Percentiles rank a stretch among this genome's conserved stretches.
phyloP scores from a whole-genome alignment of 306 rosid species.

The Cicer bijugum region DNA sequence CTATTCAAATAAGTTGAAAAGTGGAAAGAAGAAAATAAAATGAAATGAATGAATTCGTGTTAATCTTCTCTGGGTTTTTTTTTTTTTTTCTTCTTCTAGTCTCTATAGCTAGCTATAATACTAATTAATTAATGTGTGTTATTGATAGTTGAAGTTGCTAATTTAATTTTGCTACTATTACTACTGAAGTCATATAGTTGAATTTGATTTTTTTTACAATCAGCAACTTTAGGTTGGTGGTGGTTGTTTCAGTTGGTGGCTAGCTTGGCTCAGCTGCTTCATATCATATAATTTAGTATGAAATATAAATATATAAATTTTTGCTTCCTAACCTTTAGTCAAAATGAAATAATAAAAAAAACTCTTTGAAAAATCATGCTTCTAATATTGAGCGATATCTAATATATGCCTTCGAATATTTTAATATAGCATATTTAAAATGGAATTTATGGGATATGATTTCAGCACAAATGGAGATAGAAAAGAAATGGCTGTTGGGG shows the following conservation, averaged over 20 bases:
- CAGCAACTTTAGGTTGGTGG: slow-evolving; percentile 53
- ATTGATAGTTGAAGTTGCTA: slow-evolving; percentile 38
- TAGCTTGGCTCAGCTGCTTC: slow-evolving; percentile 51
- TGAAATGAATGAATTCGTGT: background rate
- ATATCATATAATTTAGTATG: slow-evolving; percentile 10
- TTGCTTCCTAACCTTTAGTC: slow-evolving; percentile 43
- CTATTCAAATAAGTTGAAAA: slow-evolving; percentile 38
- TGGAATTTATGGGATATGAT: slow-evolving; percentile 13
- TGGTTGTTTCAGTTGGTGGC: slow-evolving; percentile 54
- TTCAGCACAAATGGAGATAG: slow-evolving; percentile 12
- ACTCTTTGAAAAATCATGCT: slow-evolving; percentile 41
- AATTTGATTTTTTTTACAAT: slow-evolving; percentile 44
- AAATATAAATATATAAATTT: slow-evolving; percentile 34
- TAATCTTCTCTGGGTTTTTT: slow-evolving; percentile 9
- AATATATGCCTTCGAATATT: slow-evolving; percentile 7
- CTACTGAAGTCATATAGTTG: slow-evolving; percentile 27
- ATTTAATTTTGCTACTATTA: slow-evolving; percentile 28
- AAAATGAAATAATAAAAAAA: no score
- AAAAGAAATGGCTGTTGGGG: slow-evolving; percentile 12
- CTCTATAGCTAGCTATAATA: background rate
- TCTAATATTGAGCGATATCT: slow-evolving; percentile 14
- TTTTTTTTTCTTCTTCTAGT: background rate
- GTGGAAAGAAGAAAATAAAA: background rate
- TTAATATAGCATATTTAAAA: background rate
- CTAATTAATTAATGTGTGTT: background rate